These are phyloP conservation scores for Brassica incana DNA, from an alignment of 345 rosid species.

Conservation along the genomic window DNA sequence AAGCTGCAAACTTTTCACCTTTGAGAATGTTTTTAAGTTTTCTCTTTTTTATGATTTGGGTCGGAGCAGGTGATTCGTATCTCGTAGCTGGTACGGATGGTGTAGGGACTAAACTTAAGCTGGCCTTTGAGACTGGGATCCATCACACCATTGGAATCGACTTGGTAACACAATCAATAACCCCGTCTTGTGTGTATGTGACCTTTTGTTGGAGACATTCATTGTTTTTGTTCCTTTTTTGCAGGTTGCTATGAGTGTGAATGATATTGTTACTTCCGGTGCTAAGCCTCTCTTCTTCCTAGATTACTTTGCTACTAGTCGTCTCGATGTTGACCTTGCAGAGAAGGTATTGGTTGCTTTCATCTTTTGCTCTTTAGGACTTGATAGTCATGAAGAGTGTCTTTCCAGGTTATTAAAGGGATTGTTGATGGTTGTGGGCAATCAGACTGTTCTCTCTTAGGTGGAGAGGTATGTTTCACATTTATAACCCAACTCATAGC, in stretches of 20 bases:
- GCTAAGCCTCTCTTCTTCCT: slow-evolving; percentile 93
- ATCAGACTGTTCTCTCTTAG: slow-evolving; percentile 77
- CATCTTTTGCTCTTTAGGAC: slow-evolving; percentile 2
- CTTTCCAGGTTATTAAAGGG: slow-evolving; percentile 69
- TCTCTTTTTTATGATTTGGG: not conserved
- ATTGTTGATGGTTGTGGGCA: slow-evolving; percentile 90
- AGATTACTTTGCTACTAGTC: slow-evolving; percentile 93
- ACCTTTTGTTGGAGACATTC: not conserved
- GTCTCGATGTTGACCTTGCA: slow-evolving; percentile 91
- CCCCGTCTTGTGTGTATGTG: not conserved
- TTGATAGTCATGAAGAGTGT: not conserved
- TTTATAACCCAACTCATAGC: not conserved
- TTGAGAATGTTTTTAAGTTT: slow-evolving; percentile 1
- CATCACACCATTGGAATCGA: slow-evolving; percentile 95
- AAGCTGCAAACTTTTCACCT: not conserved
- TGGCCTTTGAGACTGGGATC: slow-evolving; percentile 87
- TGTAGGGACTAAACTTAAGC: slow-evolving; percentile 94
- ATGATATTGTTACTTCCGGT: slow-evolving; percentile 93
- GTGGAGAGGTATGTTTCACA: slow-evolving; percentile 74
- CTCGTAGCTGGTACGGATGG: slow-evolving; percentile 99
- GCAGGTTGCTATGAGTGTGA: slow-evolving; percentile 98
- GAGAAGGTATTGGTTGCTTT: slow-evolving; percentile 58
- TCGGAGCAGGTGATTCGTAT: slow-evolving; percentile 67
- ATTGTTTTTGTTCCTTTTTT: slow-evolving; percentile 3
- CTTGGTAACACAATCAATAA: slow-evolving; percentile 49